Evolutionary conservation across 768 basidiomycete species (phyloP).

Genomic region (Xerocomellus chrysenteron): DNA sequence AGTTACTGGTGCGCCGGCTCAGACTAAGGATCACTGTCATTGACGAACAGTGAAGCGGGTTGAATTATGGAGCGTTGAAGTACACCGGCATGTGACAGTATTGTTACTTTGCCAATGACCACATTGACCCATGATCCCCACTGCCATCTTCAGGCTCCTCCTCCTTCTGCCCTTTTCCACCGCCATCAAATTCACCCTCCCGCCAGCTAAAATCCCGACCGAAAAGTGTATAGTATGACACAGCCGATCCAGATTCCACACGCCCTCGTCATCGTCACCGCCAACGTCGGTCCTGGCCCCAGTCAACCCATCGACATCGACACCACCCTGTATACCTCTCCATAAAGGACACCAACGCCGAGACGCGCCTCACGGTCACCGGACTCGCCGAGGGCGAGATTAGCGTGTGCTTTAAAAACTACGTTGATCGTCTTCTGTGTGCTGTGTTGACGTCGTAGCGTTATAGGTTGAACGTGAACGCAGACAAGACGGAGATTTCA

Average conservation of each 20-base stretch:
- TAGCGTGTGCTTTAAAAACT: constrained; percentile 92
- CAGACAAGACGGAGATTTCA: constrained; percentile 49
- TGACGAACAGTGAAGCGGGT: too few species aligned
- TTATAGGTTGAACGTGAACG: not conserved
- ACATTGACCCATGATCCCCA: constrained; percentile 5
- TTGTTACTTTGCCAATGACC: not conserved
- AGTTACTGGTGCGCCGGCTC: too few species aligned
- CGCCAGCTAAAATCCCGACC: constrained; percentile 67
- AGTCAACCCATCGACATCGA: constrained; percentile 89
- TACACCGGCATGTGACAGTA: too few species aligned
- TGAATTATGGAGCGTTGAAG: too few species aligned
- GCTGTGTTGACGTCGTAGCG: not conserved
- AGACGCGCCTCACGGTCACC: constrained; percentile 92
- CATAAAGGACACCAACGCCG: constrained; percentile 84
- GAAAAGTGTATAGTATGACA: constrained; percentile 65
- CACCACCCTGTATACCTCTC: constrained; percentile 78
- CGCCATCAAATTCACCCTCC: constrained; percentile 86
- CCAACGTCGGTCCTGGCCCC: constrained; percentile 50
- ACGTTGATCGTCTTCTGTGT: constrained; percentile 40
- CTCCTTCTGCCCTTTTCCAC: constrained; percentile 28
- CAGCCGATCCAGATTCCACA: constrained; percentile 32
- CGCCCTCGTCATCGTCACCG: constrained; percentile 69
- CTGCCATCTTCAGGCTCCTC: constrained; percentile 13
- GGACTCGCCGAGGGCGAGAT: constrained; percentile 92
- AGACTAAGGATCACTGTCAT: too few species aligned